Evolutionary conservation across 2,329 filamentous ascomycete genomes (phyloP).

Genomic region (Fusarium coffeatum): DNA sequence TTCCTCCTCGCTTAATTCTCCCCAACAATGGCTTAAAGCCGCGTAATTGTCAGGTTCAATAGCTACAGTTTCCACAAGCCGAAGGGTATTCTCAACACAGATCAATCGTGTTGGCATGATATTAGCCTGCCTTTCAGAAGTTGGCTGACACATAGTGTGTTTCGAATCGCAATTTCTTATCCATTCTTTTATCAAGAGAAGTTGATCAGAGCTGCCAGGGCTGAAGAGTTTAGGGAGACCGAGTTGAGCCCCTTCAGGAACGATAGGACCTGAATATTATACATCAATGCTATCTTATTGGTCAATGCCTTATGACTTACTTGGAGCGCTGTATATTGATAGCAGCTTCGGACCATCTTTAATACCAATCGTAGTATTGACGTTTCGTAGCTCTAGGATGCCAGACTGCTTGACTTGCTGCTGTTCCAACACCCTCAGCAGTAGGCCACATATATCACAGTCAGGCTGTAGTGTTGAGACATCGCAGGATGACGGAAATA

Average conservation of each 20-base stretch:
- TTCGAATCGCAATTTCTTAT: neutral
- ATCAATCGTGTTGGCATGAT: neutral
- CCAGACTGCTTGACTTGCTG: neutral
- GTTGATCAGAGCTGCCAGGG: neutral
- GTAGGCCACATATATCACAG: neutral
- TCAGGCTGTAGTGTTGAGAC: neutral
- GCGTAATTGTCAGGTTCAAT: neutral
- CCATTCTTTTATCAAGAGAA: neutral
- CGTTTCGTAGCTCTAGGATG: neutral
- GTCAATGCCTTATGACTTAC: neutral
- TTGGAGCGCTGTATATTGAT: neutral
- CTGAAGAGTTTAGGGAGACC: neutral
- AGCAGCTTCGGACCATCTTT: neutral
- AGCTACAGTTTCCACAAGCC: neutral
- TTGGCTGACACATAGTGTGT: neutral
- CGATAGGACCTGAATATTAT: neutral
- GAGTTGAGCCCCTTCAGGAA: neutral
- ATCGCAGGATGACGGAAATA: neutral
- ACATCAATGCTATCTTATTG: too few relatives aligned
- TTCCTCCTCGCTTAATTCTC: neutral
- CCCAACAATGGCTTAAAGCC: neutral
- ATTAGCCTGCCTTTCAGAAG: neutral
- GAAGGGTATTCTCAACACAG: neutral
- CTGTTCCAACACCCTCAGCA: neutral
- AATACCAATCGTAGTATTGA: neutral